Evolutionary conservation across 345 rosid genomes (phyloP).

Genomic region (Melaleuca alternifolia): DNA sequence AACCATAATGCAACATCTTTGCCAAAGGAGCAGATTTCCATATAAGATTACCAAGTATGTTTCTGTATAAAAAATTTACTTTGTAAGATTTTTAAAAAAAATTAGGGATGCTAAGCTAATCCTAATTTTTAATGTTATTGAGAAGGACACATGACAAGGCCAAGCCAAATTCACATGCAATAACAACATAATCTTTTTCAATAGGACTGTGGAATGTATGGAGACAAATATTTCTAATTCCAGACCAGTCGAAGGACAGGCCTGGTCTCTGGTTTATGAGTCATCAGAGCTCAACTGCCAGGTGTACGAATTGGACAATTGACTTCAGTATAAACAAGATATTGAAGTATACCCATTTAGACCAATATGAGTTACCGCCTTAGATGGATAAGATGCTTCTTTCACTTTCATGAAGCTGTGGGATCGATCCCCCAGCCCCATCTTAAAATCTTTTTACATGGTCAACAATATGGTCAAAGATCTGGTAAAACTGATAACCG

Average conservation of each 20-base stretch:
- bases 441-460: neutral
- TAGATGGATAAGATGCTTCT: neutral
- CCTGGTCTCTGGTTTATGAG: neutral
- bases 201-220: neutral
- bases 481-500: neutral
- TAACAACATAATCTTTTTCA: neutral
- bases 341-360: neutral
- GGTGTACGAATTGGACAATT: neutral
- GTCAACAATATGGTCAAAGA: neutral
- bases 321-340: neutral
- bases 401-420: neutral
- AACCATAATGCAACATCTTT: neutral
- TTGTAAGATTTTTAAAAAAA: neutral
- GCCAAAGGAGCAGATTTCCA: neutral
- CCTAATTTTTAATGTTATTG: neutral
- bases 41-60: neutral
- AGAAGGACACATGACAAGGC: neutral
- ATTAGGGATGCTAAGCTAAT: neutral
- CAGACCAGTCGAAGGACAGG: neutral
- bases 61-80: neutral
- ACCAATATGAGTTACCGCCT: neutral
- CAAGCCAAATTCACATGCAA: neutral
- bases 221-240: neutral
- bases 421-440: neutral
- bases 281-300: neutral